These are phyloP conservation scores for Tetrapisispora taiwanensis DNA, from an alignment of 805 yeast genomes.

Conservation along the genomic window DNA sequence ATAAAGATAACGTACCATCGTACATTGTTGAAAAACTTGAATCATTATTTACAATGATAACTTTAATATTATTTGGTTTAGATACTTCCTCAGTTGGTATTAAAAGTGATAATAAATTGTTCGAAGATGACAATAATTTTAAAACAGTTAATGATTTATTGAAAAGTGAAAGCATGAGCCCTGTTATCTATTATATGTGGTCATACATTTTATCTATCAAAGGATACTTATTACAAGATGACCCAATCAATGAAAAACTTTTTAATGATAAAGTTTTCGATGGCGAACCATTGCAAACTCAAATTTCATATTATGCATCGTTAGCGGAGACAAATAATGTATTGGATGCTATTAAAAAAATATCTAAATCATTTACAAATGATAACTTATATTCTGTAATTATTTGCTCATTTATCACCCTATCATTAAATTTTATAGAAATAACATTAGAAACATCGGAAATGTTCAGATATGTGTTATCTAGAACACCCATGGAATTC, in stretches of 20 bases:
- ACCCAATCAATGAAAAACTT: constrained; percentile 17
- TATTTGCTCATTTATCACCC: constrained; percentile 28
- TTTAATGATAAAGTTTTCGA: constrained; percentile 4
- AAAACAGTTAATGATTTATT: constrained; percentile 34
- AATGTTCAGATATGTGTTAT: constrained; percentile 24
- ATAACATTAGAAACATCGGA: constrained; percentile 30
- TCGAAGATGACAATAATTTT: constrained; percentile 33
- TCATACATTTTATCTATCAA: constrained; percentile 48
- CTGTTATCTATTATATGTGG: constrained; percentile 57
- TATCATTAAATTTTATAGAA: constrained; percentile 38
- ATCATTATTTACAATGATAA: constrained; percentile 38
- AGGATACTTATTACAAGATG: constrained; percentile 35
- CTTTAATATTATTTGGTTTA: constrained; percentile 48
- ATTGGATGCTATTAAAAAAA: constrained; percentile 34
- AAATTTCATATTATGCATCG: constrained; percentile 27
- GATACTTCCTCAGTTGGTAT: constrained; percentile 39
- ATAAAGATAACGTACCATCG: constrained; percentile 8
- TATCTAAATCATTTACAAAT: constrained; percentile 36
- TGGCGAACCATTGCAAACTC: background rate
- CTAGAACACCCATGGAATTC: constrained; percentile 28
- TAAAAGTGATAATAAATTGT: constrained; percentile 30
- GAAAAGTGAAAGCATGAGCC: constrained; percentile 19
- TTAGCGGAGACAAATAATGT: constrained; percentile 35
- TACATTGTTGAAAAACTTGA: constrained; percentile 27
- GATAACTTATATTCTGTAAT: constrained; percentile 44